Evolutionary conservation across 1,284 basidiomycete genomes (phyloP), one percentile per base, ranked within the genome.

Genomic region (Microbotryum saponariae): DNA sequence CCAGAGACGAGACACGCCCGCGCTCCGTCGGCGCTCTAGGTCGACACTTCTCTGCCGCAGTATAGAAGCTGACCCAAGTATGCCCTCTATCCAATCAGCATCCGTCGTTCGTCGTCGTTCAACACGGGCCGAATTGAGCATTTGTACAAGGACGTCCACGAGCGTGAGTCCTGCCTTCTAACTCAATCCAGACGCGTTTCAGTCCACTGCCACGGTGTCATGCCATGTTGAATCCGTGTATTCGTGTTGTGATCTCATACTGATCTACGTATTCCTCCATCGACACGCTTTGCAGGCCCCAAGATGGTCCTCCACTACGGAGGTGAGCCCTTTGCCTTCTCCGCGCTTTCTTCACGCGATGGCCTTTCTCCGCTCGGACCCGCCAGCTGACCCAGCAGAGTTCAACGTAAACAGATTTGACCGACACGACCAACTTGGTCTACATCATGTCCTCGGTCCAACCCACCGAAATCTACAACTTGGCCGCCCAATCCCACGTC

Each of bases 401-500:
- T 6, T 20, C 27, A 25, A 25, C n/a, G 21, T 42, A 18, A 20
- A 8, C 60, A 68, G 64, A 73, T 61, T 58, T 91, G 69, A 85
- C 87, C 70, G 91, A 94, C 78, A 89, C 87, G 74, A 93, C 91
- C 71, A 93, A 93, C 75, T 83, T 94, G 63, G 91, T 93, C 51
- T 91, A 91, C 77, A 87, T 94, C 78, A 86, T 94, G 74, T 87
- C 91, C 3, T 84, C 88, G 72, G 89, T 93, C 58, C 87, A 74
- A 72, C 91, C 91, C 0, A 87, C 89, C 25, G 91, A 94, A 76
- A 85, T 94, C 61, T 94, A 93, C 82, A 94, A 94, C 76, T 85
- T 94, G 53, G 91, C 89, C 53, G 91, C 91, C n/a, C 91, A 94
- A 75, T 91, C 88, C 56, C 91, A 94, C 78, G 91, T 94, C 79